phyloP scores from a whole-genome alignment of 345 rosid species.

The Eucalyptus pauciflora region DNA sequence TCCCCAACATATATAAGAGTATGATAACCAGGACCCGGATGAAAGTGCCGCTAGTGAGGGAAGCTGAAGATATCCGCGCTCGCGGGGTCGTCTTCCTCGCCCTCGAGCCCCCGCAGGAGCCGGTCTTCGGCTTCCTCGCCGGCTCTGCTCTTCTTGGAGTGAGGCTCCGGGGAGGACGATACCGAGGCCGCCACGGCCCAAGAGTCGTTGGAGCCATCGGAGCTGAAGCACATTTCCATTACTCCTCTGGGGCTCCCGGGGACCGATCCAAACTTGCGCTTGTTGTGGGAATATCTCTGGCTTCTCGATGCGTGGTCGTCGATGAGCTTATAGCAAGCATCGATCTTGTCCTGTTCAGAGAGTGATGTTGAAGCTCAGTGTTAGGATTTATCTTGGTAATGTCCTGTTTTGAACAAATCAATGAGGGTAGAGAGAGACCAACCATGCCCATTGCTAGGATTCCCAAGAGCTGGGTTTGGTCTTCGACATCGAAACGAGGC shows the following conservation, averaged over 20 bases:
- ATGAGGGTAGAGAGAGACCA: background rate
- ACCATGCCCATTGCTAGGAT: conserved; percentile 47
- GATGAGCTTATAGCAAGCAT: conserved; percentile 31
- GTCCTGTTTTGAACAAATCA: background rate
- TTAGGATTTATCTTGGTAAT: background rate
- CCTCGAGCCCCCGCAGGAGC: background rate
- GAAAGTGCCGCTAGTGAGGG: background rate
- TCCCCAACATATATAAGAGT: background rate
- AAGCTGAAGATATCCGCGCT: background rate
- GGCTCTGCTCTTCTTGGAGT: conserved; percentile 31
- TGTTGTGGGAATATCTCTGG: conserved; percentile 8
- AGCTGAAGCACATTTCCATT: conserved; percentile 56
- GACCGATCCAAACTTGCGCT: conserved; percentile 32
- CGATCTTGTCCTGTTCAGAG: conserved; percentile 34
- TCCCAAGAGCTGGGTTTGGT: conserved; percentile 23
- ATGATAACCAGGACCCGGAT: background rate
- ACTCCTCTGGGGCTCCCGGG: conserved; percentile 66
- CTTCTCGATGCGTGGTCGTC: conserved; percentile 12
- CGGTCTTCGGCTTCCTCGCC: background rate
- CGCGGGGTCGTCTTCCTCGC: background rate
- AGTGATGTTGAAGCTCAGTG: background rate
- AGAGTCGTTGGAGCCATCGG: conserved; percentile 43
- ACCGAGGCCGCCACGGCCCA: conserved; percentile 33
- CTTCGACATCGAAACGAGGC: conserved; percentile 24
- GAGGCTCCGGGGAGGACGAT: conserved; percentile 52